phyloP scores from a whole-genome alignment of 441 rosid genomes.

The Daphne laureola region DNA sequence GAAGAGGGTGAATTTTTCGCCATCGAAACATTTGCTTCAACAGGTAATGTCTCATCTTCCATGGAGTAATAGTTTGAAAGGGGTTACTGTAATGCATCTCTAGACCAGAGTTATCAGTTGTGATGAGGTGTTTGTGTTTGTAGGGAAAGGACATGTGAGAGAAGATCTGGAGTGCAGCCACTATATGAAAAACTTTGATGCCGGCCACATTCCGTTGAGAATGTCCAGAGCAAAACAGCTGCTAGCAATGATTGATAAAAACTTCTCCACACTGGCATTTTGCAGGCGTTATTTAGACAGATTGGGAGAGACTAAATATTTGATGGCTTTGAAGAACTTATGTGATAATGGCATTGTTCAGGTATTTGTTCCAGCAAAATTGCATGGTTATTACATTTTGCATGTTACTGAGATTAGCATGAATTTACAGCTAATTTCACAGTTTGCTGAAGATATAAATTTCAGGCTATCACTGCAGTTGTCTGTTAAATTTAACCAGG shows the following conservation, averaged over 20 bases:
- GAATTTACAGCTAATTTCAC: too few species aligned
- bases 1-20: conserved; percentile 98
- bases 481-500: background rate
- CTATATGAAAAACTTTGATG: conserved; percentile 89
- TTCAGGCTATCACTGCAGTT: too few species aligned
- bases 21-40: conserved; percentile 90
- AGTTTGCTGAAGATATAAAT: too few species aligned
- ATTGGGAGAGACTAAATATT: conserved; percentile 81
- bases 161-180: conserved; percentile 96
- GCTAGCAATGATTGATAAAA: conserved; percentile 85
- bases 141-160: conserved; percentile 90
- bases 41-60: conserved; percentile 41
- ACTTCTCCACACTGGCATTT: conserved; percentile 88
- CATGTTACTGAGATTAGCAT: too few species aligned
- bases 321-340: conserved; percentile 81
- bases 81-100: conserved; percentile 1
- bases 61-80: background rate
- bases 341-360: conserved; percentile 83
- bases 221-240: conserved; percentile 92
- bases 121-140: conserved; percentile 11
- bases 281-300: conserved; percentile 86
- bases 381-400: too few species aligned
- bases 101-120: background rate
- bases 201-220: conserved; percentile 72
- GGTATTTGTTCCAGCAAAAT: conserved; percentile 30